Base-by-base conservation (phyloP, 192 early-diverging fungal species). In the Linnemannia zychae region DNA sequence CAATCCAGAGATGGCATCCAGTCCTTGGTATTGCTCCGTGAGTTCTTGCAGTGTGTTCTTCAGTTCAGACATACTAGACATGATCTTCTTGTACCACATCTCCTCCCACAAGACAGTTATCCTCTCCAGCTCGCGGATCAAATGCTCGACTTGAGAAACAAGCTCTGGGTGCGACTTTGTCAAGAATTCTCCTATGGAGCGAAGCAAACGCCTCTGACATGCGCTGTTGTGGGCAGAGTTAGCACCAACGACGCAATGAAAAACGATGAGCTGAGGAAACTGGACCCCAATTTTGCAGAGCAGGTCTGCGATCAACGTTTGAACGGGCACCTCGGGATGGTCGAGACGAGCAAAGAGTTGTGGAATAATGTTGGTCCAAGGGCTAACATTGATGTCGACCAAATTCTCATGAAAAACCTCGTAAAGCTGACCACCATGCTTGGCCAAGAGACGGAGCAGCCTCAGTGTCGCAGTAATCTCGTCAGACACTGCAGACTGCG, bases 61-160 rank as follows among this genome's bases (percentile, higher is more conserved):
- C 3, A 91, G 84, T 53, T 95, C 94, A 37, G 82, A 74, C 28
- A 94, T 88, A 16, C 78, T 75, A 15, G 90, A 81, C 13, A 88
- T 86, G 33, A 97, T 91, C 79, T 88, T 90, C 71, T 95, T 91
- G n/a, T 92, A 82, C 95, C 95, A 96, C 22, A 87, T 87, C 86
- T 97, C 96, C 76, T 96, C 96, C 93, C 96, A 95, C 4, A 97
- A 77, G 33, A 97, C 95, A 0, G 96, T 95, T 0, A 95, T 83
- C 36, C 90, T 86, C 53, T 94, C 91, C 28, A 96, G 80, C 73
- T 95, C 94, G 18, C 88, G 86, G 22, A 95, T 91, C 77, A 93
- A 85, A 22, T 80, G 81, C 34, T 86, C 82, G 0, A 93, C 90
- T 67, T 94, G 92, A 0, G 84, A 67, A 28, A 95, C 82, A 15